phyloP scores from a whole-genome alignment of 768 basidiomycete genomes.

The Tubosaeta sp. region DNA sequence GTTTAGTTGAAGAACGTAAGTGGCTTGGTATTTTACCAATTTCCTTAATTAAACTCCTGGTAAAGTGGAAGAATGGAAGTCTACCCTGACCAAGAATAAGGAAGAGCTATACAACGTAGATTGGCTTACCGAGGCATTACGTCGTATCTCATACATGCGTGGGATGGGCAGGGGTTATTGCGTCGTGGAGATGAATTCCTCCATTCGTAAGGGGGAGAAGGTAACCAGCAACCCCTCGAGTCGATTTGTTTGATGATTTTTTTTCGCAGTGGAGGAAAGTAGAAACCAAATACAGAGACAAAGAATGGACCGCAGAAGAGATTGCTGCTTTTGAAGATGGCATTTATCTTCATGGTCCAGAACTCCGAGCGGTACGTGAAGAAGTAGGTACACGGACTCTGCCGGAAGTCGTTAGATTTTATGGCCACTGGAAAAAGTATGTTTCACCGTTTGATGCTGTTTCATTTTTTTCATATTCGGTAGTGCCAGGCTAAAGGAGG shows the following conservation, averaged over 20 bases:
- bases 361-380: conserved; percentile 73
- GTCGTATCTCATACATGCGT: conserved; percentile 67
- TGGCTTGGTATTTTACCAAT: conserved; percentile 1
- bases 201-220: conserved; percentile 54
- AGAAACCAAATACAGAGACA: conserved; percentile 64
- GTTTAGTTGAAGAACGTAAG: conserved; percentile 57
- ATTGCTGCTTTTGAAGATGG: conserved; percentile 72
- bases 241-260: conserved; percentile 8
- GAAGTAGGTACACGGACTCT: conserved; percentile 68
- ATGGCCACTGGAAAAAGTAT: conserved; percentile 84
- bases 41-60: conserved; percentile 3
- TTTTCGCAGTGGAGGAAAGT: conserved; percentile 64
- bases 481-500: conserved; percentile 67
- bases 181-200: conserved; percentile 59
- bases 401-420: conserved; percentile 78
- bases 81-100: conserved; percentile 47
- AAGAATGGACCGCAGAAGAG: conserved; percentile 68
- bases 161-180: conserved; percentile 52
- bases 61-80: conserved; percentile 66
- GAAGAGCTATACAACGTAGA: conserved; percentile 63
- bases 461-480: conserved; percentile 8
- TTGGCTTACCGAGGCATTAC: conserved; percentile 74
- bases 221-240: conserved; percentile 35
- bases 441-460: conserved; percentile 9
- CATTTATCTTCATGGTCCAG: conserved; percentile 68